A percentile compares a stretch with the other conserved stretches of the same genome.
These are phyloP conservation scores for Colletotrichum sansevieriae DNA, from an alignment of 2,329 filamentous ascomycete genomes.

Conservation along the genomic window DNA sequence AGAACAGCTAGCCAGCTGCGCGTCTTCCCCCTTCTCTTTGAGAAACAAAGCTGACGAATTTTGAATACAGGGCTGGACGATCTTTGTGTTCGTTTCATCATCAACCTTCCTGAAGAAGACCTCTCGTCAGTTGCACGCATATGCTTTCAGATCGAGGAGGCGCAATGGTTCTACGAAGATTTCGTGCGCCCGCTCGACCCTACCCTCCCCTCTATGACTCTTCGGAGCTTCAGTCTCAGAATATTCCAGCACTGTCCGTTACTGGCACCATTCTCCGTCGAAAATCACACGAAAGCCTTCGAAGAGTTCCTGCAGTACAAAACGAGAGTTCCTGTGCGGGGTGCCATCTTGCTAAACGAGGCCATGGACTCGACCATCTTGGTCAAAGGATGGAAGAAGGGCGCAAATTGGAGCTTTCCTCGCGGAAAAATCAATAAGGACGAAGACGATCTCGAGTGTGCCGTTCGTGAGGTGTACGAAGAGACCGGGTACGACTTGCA, in stretches of 20 bases:
- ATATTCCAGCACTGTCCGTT: slow-evolving; percentile 97
- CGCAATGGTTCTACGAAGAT: slow-evolving; percentile 99
- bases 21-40: neutral
- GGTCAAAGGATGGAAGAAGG: slow-evolving; percentile 98
- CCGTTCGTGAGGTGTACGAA: slow-evolving; percentile 93
- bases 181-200: slow-evolving; percentile 94
- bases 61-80: slow-evolving; percentile 87
- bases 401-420: slow-evolving; percentile 95
- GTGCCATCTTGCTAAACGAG: slow-evolving; percentile 92
- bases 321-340: slow-evolving; percentile 90
- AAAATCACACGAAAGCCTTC: slow-evolving; percentile 85
- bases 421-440: slow-evolving; percentile 98
- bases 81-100: slow-evolving; percentile 96
- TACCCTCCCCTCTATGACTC: slow-evolving; percentile 83
- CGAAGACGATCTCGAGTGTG: slow-evolving; percentile 93
- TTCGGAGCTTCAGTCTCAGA: slow-evolving; percentile 87
- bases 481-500: slow-evolving; percentile 92
- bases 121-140: slow-evolving; percentile 91
- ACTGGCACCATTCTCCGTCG: slow-evolving; percentile 82
- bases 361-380: slow-evolving; percentile 95
- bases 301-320: slow-evolving; percentile 96
- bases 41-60: slow-evolving; percentile 35
- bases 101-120: slow-evolving; percentile 94
- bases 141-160: slow-evolving; percentile 98
- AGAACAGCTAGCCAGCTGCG: slow-evolving; percentile 40